Evolutionary conservation across 1,139 yeast species (phyloP), one percentile per base, ranked within the genome.

Genomic region (Yamadazyma conglobata): DNA sequence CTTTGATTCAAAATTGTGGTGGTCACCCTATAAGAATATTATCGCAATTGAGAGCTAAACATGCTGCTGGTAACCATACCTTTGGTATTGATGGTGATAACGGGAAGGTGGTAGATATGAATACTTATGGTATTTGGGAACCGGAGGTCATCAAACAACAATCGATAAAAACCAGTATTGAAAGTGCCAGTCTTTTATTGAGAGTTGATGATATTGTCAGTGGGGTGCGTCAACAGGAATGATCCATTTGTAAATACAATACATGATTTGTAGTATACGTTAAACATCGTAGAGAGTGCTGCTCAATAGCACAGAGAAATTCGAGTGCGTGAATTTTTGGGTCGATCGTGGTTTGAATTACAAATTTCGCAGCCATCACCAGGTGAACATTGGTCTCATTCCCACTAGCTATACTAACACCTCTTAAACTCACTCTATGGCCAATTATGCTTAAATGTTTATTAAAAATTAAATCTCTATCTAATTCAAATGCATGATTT

Each of bases 121-220:
- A 83, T 44, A 82, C 77, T 15, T 91, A 88, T 58, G 98, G 98
- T 24, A 84, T 91, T 43, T 91, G 98, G 98, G 99, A 91, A 64
- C 98, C 99, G 11, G 96, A 91, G 64, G 96, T 87, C 28, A 88
- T 91, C 59, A 91, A 91, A 64, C 93, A 86, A 53, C 99, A 91
- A 66, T 83, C 95, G 41, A 83, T 91, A 47, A 91, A 91, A 69
- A 93, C 98, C 12, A 96, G 95, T 25, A 85, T 93, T 45, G 99
- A 91, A 63, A 83, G 95, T 69, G 97, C 98, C 6, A 85, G 96
- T 58, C 71, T 91, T 64, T 70, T 91, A 50, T 71, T 91, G 56
- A 81, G 98, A 54, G 98, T 91, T 28, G 99, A 91, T 57, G 98
- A 91, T 57, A 91, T 91, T 47, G 98, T 93, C 29, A 83, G 95